Evolutionary conservation across 2,329 filamentous ascomycete genomes (phyloP).

Genomic region (Allantophomopsis cytisporea): DNA sequence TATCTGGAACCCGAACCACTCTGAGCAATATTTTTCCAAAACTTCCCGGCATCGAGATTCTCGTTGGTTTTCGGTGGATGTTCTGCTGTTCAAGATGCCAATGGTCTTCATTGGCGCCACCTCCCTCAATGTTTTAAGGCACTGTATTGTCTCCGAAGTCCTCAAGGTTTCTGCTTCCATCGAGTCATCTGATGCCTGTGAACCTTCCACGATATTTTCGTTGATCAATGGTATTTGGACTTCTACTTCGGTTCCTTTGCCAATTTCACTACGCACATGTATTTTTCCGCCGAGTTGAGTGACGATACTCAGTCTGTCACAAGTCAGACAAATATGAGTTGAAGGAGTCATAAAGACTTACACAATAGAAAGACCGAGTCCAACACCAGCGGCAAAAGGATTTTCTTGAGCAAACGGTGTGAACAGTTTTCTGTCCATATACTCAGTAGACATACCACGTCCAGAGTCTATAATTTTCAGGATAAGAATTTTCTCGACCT

Average conservation of each 20-base stretch:
- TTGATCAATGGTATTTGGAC: slow-evolving; percentile 26
- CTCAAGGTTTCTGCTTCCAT: not conserved
- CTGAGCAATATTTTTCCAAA: slow-evolving; percentile 10
- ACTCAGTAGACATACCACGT: slow-evolving; percentile 46
- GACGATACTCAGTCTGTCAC: slow-evolving; percentile 29
- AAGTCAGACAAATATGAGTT: not conserved
- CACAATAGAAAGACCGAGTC: slow-evolving; percentile 49
- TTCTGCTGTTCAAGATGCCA: slow-evolving; percentile 2
- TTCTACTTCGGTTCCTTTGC: slow-evolving; percentile 38
- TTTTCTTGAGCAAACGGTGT: slow-evolving; percentile 49
- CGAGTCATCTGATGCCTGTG: not conserved
- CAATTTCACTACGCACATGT: slow-evolving; percentile 37
- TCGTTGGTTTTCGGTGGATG: not conserved
- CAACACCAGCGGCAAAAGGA: slow-evolving; percentile 41
- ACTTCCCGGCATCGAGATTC: not conserved
- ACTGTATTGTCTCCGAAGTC: slow-evolving; percentile 5
- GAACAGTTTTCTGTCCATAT: slow-evolving; percentile 40
- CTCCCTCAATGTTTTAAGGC: slow-evolving; percentile 6
- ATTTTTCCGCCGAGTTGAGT: slow-evolving; percentile 44
- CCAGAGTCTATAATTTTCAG: slow-evolving; percentile 38
- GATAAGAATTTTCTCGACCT: slow-evolving; percentile 2
- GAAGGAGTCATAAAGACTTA: slow-evolving; percentile 20
- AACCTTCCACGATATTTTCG: not conserved
- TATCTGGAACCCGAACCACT: slow-evolving; percentile 14
- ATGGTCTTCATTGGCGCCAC: slow-evolving; percentile 7